Base-by-base conservation (phyloP, 2,329 filamentous ascomycete species). In the Fusarium chuoi region DNA sequence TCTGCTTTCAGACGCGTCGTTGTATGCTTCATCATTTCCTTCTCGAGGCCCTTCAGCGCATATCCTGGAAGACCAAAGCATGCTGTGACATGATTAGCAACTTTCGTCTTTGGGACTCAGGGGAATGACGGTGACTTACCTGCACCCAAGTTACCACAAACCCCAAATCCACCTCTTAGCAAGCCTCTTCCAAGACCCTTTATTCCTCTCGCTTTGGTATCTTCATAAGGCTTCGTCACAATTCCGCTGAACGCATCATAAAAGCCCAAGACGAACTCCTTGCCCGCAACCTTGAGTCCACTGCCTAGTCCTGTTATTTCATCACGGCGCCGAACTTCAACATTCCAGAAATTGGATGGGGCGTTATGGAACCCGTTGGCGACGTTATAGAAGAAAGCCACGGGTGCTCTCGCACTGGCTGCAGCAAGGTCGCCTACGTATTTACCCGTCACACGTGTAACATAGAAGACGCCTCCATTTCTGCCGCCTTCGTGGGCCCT, bases 361-460 rank as follows among this genome's bases (percentile, higher is more conserved):
- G 89, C 90, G 74, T 94, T 94, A 78, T 93, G 92, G 73, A 94
- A 93, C 0, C 92, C 92, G 78, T 91, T 91, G 3, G 92, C 89
- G 41, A 94, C 82, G 35, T 90, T 91, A 60, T 94, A 82, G 15
- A 91, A 90, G 61, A 94, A 89, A 65, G 93, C 90, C 78, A 93
- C 89, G 0, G 92, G 92, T 0, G 90, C 88, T 69, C 89, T 90
- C 55, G 93, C 82, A 1, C 89, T 85, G 28, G 90, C 89, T 42
- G 87, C 88, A 13, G 91, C 86, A 24, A 93, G 88, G 18, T 89
- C 86, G n/a, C 85, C 84, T 17, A 89, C 84, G 6, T 89, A 88
- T 65, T 89, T 89, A 1, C 87, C 86, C 3, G 90, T 88, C 7
- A 79, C 77, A 10, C 80, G 78, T 1, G 76, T 74, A 6, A 81